Evolutionary conservation across 305 asterid species (phyloP).

Genomic region (Ilex paraguariensis): DNA sequence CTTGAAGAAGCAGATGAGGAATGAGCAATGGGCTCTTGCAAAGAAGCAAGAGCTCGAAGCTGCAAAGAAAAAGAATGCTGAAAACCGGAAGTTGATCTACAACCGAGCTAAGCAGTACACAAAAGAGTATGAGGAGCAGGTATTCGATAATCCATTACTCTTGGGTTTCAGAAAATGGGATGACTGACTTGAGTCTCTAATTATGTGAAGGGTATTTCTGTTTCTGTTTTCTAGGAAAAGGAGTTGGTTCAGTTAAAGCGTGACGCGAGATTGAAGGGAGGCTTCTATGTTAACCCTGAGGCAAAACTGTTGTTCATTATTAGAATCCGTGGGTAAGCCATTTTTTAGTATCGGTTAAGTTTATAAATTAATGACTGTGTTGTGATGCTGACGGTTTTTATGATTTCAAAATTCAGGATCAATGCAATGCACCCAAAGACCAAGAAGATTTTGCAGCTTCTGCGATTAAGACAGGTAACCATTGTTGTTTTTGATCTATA

Average conservation of each 20-base stretch:
- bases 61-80: slow-evolving; percentile 51
- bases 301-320: slow-evolving; percentile 65
- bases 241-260: slow-evolving; percentile 68
- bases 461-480: slow-evolving; percentile 65
- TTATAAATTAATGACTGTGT: not conserved
- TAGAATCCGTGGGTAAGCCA: slow-evolving; percentile 66
- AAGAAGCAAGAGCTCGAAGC: slow-evolving; percentile 50
- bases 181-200: too few relatives aligned
- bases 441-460: slow-evolving; percentile 72
- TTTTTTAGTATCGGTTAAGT: not conserved
- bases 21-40: slow-evolving; percentile 69
- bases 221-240: slow-evolving; percentile 32
- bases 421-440: slow-evolving; percentile 70
- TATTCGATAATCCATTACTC: not conserved
- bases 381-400: not conserved
- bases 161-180: too few relatives aligned
- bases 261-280: slow-evolving; percentile 78
- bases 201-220: too few relatives aligned
- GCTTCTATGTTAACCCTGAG: slow-evolving; percentile 73
- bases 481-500: not conserved
- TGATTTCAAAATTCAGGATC: slow-evolving; percentile 32
- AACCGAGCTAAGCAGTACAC: slow-evolving; percentile 57
- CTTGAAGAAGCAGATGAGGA: slow-evolving; percentile 70
- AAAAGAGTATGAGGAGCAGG: slow-evolving; percentile 59
- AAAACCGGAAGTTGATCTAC: slow-evolving; percentile 56